Evolutionary conservation across 345 rosid genomes (phyloP).

Genomic region (Murraya paniculata): DNA sequence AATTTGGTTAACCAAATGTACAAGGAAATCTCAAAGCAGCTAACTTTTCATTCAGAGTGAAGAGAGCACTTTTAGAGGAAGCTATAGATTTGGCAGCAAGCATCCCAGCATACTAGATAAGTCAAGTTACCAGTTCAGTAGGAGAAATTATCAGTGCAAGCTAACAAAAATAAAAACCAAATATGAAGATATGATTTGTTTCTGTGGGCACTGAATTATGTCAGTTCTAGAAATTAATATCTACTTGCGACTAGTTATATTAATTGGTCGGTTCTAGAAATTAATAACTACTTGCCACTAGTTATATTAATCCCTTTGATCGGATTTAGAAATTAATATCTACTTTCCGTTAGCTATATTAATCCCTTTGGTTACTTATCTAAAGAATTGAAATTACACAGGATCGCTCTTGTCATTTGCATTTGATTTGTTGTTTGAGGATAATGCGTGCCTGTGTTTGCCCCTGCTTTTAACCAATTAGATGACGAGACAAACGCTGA

Average conservation of each 20-base stretch:
- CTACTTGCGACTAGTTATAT: not conserved
- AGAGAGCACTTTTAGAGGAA: not conserved
- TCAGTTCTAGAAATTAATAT: not conserved
- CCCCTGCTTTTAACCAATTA: not conserved
- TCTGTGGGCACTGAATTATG: not conserved
- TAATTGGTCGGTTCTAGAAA: not conserved
- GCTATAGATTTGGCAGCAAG: not conserved
- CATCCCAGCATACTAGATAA: not conserved
- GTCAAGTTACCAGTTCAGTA: not conserved
- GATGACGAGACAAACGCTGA: not conserved
- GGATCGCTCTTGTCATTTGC: not conserved
- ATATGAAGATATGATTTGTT: not conserved
- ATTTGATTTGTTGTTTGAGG: not conserved
- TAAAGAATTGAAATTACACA: not conserved
- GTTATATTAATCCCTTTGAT: not conserved
- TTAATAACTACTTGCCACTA: too few species aligned
- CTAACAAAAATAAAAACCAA: not conserved
- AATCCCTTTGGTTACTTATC: not conserved
- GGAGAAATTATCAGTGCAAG: not conserved
- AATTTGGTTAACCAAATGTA: not conserved
- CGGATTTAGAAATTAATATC: too few species aligned
- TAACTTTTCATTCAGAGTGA: not conserved
- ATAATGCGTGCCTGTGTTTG: not conserved
- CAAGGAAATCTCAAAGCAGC: constrained; percentile 5
- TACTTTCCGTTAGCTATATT: not conserved